Conservation (phyloP, 768 basidiomycete genomes). For the Mycena venus region DNA sequence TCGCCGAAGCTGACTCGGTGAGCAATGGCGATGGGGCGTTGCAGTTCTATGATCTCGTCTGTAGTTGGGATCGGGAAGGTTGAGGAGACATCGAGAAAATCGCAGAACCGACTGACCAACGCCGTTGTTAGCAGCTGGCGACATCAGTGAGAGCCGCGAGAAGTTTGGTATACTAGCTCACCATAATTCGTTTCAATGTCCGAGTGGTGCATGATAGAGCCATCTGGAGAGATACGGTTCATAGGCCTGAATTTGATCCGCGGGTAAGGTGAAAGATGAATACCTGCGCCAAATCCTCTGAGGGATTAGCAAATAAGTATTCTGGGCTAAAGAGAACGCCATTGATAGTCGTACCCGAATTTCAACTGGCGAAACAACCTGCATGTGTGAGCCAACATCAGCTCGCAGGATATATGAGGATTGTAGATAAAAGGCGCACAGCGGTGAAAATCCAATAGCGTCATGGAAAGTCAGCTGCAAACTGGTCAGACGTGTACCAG, state of each 20-base stretch:
- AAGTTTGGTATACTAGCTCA: not conserved
- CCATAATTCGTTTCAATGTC: conserved; percentile 39
- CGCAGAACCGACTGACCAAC: conserved; percentile 2
- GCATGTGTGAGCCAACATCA: not conserved
- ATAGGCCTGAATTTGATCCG: not conserved
- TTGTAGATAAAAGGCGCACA: not conserved
- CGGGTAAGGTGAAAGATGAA: not conserved
- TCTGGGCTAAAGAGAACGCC: not conserved
- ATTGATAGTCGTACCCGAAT: conserved; percentile 35
- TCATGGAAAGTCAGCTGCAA: conserved; percentile 44
- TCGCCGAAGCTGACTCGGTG: conserved; percentile 51
- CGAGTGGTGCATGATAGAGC: conserved; percentile 41
- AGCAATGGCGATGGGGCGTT: conserved; percentile 45
- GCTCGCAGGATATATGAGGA: not conserved
- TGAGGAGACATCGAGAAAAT: conserved; percentile 14
- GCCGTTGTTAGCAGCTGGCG: conserved; percentile 40
- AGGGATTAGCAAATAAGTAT: not conserved
- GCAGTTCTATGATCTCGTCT: conserved; percentile 48
- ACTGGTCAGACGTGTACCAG: not conserved
- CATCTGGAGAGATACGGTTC: conserved; percentile 26
- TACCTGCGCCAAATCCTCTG: conserved; percentile 41
- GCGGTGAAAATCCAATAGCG: conserved; percentile 47
- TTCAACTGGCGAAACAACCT: conserved; percentile 18
- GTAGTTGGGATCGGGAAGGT: not conserved
- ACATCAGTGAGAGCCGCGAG: not conserved